phyloP scores from a whole-genome alignment of 108 stramenopile genomes.

The Cyclotella atomus region DNA sequence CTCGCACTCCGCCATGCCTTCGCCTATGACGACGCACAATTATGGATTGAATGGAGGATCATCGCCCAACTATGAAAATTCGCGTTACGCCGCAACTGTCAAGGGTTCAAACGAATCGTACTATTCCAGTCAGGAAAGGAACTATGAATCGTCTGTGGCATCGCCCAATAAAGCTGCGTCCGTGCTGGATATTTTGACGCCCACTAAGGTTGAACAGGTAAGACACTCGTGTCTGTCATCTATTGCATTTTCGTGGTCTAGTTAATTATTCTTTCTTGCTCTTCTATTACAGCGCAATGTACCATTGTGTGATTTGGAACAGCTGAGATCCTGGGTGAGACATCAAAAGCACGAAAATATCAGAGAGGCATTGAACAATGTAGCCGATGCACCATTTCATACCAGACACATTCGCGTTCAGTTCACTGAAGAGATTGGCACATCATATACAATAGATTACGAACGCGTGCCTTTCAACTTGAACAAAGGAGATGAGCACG shows the following conservation, averaged over 20 bases:
- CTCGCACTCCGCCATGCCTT: neutral
- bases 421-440: slow-evolving; percentile 74
- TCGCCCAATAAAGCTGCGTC: slow-evolving; percentile 35
- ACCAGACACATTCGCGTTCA: slow-evolving; percentile 51
- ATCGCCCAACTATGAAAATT: slow-evolving; percentile 15
- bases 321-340: slow-evolving; percentile 53
- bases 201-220: slow-evolving; percentile 33
- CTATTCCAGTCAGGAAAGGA: slow-evolving; percentile 11
- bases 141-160: slow-evolving; percentile 3
- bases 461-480: slow-evolving; percentile 73
- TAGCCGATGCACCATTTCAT: slow-evolving; percentile 68
- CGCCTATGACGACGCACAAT: neutral
- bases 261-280: neutral
- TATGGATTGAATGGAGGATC: slow-evolving; percentile 4
- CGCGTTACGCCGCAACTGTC: neutral
- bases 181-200: slow-evolving; percentile 48
- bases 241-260: neutral
- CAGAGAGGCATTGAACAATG: slow-evolving; percentile 64
- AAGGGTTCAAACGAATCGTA: slow-evolving; percentile 14
- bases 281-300: slow-evolving; percentile 22
- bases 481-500: slow-evolving; percentile 81
- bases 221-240: slow-evolving; percentile 1
- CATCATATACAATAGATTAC: slow-evolving; percentile 70
- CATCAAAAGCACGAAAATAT: slow-evolving; percentile 75
- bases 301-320: slow-evolving; percentile 40